These are phyloP conservation scores for Usnea hakonensis DNA, from an alignment of 495 filamentous ascomycete genomes.

Conservation along the genomic window DNA sequence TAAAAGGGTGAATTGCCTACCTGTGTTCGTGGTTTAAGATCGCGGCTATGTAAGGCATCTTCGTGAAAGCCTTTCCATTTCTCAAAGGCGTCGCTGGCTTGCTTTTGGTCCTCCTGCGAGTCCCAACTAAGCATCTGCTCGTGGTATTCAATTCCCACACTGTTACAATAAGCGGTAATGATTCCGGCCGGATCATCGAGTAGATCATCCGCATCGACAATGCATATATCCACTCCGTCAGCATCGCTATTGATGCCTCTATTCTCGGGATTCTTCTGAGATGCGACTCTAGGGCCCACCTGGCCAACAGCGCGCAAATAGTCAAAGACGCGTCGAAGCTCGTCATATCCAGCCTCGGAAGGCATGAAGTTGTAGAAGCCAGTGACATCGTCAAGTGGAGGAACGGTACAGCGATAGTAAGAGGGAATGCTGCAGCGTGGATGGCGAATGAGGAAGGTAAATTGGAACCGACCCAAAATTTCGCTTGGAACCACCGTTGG, in stretches of 20 bases:
- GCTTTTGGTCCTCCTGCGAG: slow-evolving; percentile 54
- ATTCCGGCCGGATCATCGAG: slow-evolving; percentile 70
- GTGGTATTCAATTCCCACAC: slow-evolving; percentile 63
- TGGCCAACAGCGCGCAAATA: slow-evolving; percentile 57
- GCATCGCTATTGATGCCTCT: slow-evolving; percentile 29
- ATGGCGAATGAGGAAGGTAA: slow-evolving; percentile 96
- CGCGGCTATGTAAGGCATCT: slow-evolving; percentile 74
- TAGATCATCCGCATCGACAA: slow-evolving; percentile 93
- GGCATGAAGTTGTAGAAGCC: slow-evolving; percentile 83
- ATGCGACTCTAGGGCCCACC: slow-evolving; percentile 55
- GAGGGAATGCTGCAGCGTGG: slow-evolving; percentile 79
- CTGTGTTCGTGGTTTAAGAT: slow-evolving; percentile 59
- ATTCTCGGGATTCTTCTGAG: slow-evolving; percentile 22
- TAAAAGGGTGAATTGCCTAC: slow-evolving; percentile 48
- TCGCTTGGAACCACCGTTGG: slow-evolving; percentile 73
- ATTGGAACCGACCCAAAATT: slow-evolving; percentile 70
- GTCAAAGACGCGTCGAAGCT: slow-evolving; percentile 78
- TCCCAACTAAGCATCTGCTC: slow-evolving; percentile 78
- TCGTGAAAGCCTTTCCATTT: slow-evolving; percentile 98
- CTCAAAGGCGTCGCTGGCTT: slow-evolving; percentile 65
- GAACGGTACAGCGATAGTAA: slow-evolving; percentile 93
- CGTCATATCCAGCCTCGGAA: slow-evolving; percentile 80
- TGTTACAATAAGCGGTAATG: slow-evolving; percentile 69
- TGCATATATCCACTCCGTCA: slow-evolving; percentile 56
- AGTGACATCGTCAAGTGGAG: slow-evolving; percentile 69